These are phyloP conservation scores for Pseudogymnoascus sp. DNA, from an alignment of 2,329 filamentous ascomycete species.

Conservation along the genomic window DNA sequence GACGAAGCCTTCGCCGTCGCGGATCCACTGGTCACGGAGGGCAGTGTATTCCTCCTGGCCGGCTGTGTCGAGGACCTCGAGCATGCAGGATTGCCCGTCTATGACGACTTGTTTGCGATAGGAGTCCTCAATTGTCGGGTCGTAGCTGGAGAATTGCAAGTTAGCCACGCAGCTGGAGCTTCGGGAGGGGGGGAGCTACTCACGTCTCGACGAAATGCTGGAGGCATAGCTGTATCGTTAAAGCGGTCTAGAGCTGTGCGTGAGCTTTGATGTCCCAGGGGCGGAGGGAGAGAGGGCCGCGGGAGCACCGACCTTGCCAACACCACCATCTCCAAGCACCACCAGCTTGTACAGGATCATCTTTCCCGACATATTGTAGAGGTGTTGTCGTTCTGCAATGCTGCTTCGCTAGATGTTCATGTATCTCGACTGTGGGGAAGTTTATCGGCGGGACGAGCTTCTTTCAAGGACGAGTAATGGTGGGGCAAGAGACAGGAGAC, in stretches of 20 bases:
- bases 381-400: slow-evolving; percentile 1
- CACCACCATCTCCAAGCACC: slow-evolving; percentile 88
- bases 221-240: slow-evolving; percentile 93
- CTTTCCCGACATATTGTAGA: slow-evolving; percentile 67
- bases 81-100: slow-evolving; percentile 91
- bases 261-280: slow-evolving; percentile 9
- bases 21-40: slow-evolving; percentile 94
- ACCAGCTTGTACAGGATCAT: slow-evolving; percentile 96
- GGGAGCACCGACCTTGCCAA: slow-evolving; percentile 65
- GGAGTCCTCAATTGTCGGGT: slow-evolving; percentile 82
- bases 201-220: slow-evolving; percentile 95
- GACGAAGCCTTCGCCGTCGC: slow-evolving; percentile 94
- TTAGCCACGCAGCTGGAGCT: slow-evolving; percentile 19
- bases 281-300: slow-evolving; percentile 6
- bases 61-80: slow-evolving; percentile 93
- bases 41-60: slow-evolving; percentile 99
- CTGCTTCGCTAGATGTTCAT: slow-evolving; percentile 10
- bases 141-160: slow-evolving; percentile 44
- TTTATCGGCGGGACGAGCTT: slow-evolving; percentile 12
- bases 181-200: slow-evolving; percentile 3
- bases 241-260: slow-evolving; percentile 51
- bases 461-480: slow-evolving; percentile 8
- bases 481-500: slow-evolving; percentile 10
- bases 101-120: slow-evolving; percentile 89
- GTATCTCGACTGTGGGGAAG: slow-evolving; percentile 10